phyloP scores from a whole-genome alignment of 1,284 basidiomycete genomes.

The Ustilago tritici region DNA sequence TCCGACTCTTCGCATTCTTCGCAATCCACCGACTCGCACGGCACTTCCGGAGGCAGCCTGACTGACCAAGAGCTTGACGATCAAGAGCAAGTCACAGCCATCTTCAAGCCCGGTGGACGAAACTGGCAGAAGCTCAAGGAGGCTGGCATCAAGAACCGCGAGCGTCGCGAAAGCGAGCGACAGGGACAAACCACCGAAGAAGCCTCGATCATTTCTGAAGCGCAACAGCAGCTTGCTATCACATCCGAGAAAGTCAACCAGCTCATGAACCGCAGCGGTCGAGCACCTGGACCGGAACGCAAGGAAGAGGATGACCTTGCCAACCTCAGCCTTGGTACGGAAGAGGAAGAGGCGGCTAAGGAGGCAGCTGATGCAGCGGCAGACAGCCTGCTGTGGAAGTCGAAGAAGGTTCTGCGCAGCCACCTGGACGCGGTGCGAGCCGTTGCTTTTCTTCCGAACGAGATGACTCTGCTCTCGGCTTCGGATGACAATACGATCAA shows the following conservation, averaged over 20 bases:
- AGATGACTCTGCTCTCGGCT: slow-evolving; percentile 85
- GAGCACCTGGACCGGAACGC: slow-evolving; percentile 31
- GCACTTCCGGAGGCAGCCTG: slow-evolving; percentile 31
- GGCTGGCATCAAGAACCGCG: slow-evolving; percentile 50
- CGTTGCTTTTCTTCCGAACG: slow-evolving; percentile 83
- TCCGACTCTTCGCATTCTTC: slow-evolving; percentile 47
- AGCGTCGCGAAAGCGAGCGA: slow-evolving; percentile 48
- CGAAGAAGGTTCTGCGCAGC: slow-evolving; percentile 72
- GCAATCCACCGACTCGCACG: slow-evolving; percentile 33
- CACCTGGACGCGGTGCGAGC: slow-evolving; percentile 93
- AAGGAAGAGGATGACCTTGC: slow-evolving; percentile 58
- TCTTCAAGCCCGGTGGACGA: slow-evolving; percentile 55
- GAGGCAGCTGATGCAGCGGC: slow-evolving; percentile 49
- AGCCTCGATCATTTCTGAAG: slow-evolving; percentile 44
- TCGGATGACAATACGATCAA: slow-evolving; percentile 96
- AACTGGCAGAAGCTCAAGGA: slow-evolving; percentile 64
- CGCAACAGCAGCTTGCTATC: slow-evolving; percentile 50
- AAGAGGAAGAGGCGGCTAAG: slow-evolving; percentile 45
- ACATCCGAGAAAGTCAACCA: slow-evolving; percentile 59
- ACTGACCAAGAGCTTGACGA: slow-evolving; percentile 49
- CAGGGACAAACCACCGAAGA: slow-evolving; percentile 24
- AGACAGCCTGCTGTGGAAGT: slow-evolving; percentile 64
- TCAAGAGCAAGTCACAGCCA: slow-evolving; percentile 60
- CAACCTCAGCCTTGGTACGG: slow-evolving; percentile 49
- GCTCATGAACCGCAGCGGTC: slow-evolving; percentile 50